Evolutionary conservation across 1,284 basidiomycete species (phyloP).

Genomic region (Ceratobasidium sp.): DNA sequence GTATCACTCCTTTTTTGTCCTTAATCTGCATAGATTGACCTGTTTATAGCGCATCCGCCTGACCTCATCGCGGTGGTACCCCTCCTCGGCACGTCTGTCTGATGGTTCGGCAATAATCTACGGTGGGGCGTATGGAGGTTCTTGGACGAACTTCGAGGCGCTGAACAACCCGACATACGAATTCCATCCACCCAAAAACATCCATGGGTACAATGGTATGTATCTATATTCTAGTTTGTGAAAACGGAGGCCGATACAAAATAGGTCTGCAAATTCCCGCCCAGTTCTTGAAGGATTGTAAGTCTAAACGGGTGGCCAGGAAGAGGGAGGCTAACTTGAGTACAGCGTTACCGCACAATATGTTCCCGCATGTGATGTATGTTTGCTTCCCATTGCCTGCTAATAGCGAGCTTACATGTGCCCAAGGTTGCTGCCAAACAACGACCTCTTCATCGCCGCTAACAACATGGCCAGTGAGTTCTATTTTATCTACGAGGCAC

Average conservation of each 20-base stretch:
- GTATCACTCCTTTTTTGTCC: slow-evolving; percentile 32
- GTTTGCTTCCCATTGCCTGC: background rate
- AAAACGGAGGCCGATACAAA: background rate
- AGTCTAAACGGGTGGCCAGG: slow-evolving; percentile 4
- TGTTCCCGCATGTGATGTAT: slow-evolving; percentile 45
- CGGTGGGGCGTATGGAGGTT: slow-evolving; percentile 78
- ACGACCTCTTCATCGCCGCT: slow-evolving; percentile 46
- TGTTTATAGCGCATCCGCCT: slow-evolving; percentile 58
- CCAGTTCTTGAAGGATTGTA: slow-evolving; percentile 46
- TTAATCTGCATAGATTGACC: slow-evolving; percentile 4
- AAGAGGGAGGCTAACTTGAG: background rate
- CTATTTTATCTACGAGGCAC: background rate
- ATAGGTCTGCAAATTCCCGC: slow-evolving; percentile 14
- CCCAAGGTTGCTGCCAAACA: slow-evolving; percentile 43
- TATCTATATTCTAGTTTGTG: background rate
- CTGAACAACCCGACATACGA: no score
- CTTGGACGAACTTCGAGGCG: slow-evolving; percentile 81
- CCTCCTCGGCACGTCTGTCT: slow-evolving; percentile 67
- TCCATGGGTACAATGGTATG: slow-evolving; percentile 42
- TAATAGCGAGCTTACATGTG: background rate
- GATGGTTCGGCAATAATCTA: slow-evolving; percentile 83
- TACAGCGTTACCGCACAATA: slow-evolving; percentile 39
- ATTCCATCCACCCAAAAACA: no score
- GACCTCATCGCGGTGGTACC: slow-evolving; percentile 82
- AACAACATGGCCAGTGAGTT: slow-evolving; percentile 39